A percentile compares a stretch with the other conserved stretches of the same genome.
Conservation (phyloP, 1,284 basidiomycete species). For the Leccinum variabile region DNA sequence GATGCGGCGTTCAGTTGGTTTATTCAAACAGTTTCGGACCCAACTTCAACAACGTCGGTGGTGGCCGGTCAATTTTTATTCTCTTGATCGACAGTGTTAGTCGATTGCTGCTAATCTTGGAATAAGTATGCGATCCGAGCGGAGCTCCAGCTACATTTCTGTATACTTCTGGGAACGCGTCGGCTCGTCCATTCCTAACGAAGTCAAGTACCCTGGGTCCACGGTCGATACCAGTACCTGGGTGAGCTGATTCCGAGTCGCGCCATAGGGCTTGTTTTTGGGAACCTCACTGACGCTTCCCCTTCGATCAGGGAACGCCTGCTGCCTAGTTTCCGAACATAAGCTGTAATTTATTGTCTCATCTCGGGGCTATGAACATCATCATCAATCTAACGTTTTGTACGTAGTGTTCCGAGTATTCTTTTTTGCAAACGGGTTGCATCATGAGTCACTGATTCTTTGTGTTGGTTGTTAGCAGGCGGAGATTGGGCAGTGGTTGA, state of each 20-base stretch:
- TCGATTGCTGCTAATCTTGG: not conserved
- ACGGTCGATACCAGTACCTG: too few relatives aligned
- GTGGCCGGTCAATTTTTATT: slow-evolving; percentile 48
- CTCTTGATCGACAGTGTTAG: not conserved
- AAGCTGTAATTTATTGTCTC: slow-evolving; percentile 13
- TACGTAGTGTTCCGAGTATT: slow-evolving; percentile 13
- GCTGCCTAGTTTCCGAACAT: slow-evolving; percentile 20
- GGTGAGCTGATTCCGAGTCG: not conserved
- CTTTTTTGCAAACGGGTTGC: not conserved
- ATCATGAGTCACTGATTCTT: not conserved
- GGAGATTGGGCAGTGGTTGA: slow-evolving; percentile 44
- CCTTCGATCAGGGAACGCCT: slow-evolving; percentile 20
- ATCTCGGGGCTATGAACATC: slow-evolving; percentile 27
- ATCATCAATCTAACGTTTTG: slow-evolving; percentile 29
- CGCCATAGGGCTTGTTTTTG: too few relatives aligned
- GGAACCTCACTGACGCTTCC: not conserved
- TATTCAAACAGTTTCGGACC: slow-evolving; percentile 56
- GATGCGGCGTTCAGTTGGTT: slow-evolving; percentile 58
- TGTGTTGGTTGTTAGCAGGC: slow-evolving; percentile 23
- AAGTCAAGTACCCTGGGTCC: slow-evolving; percentile 6
- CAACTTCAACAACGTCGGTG: slow-evolving; percentile 58
- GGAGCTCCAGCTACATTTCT: slow-evolving; percentile 13
- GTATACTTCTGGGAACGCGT: slow-evolving; percentile 32
- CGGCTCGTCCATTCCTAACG: slow-evolving; percentile 16
- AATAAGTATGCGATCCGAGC: slow-evolving; percentile 29